Base-by-base conservation (phyloP, 805 yeast species). In the Pichia deserticola region DNA sequence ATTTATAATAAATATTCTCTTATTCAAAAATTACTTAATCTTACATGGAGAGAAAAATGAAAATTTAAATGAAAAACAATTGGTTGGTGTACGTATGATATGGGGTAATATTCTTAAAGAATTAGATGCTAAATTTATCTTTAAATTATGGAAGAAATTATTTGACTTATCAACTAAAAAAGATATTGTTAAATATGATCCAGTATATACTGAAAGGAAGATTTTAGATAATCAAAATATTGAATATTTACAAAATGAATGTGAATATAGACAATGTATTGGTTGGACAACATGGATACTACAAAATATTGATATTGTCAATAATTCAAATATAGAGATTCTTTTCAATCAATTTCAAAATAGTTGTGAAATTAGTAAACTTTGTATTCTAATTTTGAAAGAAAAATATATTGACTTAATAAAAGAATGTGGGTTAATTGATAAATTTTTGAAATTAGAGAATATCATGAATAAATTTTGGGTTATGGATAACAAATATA, bases 21-120 rank as follows among this genome's bases (percentile, higher is more conserved):
- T 68, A 5, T 51, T 56, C 44, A 56, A 60, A 51, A 68, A 69
- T 43, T 65, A 69, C n/a, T 51, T 75, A 20, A 57, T 70, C 2
- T 33, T 60, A 4, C 57, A 58, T 37, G 61, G 56, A 8, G 51
- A 51, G 8, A 48, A 56, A 7, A 51, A 50, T 34, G 43, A 51
- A 11, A 42, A 42, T 13, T 34, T 53, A 30, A 58, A 50, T 41
- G 61, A 64, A 55, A 54, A 53, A 38, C 51, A 70, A 55, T 54
- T 54, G 40, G 45, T 54, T 28, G 67, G 67, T 13, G 47, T 68
- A 7, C 54, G 60, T 42, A 32, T 60, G 12, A 48, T 72, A 10
- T 72, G 66, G 54, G 64, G 55, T 32, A 67, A 69, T 0, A 42
- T 55, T 12, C 40, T 56, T 27, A 58, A 55, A 51, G 63, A 55